A percentile compares a stretch with the other conserved stretches of the same genome.
Evolutionary conservation across 176 grass and related monocot species (phyloP).

Genomic region (Ananas comosus): DNA sequence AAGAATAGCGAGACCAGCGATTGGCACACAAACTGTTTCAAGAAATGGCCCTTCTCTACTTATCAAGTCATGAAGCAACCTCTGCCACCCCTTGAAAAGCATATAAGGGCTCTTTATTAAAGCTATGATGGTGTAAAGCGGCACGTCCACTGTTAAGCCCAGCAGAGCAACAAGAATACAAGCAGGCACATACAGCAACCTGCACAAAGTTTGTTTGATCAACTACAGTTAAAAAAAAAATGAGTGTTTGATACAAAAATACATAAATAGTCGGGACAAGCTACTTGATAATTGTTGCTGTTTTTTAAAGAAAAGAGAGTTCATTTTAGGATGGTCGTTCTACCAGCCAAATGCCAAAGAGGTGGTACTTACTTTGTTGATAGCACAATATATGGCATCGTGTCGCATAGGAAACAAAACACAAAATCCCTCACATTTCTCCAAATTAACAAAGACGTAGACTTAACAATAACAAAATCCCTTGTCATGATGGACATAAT

Average conservation of each 20-base stretch:
- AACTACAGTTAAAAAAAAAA: not conserved
- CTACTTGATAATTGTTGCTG: not conserved
- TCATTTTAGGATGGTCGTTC: no score
- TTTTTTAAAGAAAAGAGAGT: no score
- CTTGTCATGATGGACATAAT: not conserved
- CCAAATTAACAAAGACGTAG: not conserved
- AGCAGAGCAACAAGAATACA: constrained; percentile 52
- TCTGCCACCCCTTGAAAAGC: constrained; percentile 99
- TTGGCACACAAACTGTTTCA: constrained; percentile 74
- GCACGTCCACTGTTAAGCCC: constrained; percentile 67
- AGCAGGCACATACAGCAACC: constrained; percentile 62
- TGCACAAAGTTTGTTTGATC: constrained; percentile 23
- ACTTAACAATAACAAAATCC: not conserved
- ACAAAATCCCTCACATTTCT: not conserved
- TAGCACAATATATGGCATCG: no score
- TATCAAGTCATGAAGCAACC: constrained; percentile 74
- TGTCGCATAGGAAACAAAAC: no score
- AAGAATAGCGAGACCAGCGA: constrained; percentile 79
- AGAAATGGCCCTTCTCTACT: constrained; percentile 81
- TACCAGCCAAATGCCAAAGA: no score
- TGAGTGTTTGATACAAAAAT: not conserved
- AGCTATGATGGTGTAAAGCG: constrained; percentile 71
- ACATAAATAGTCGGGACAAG: not conserved
- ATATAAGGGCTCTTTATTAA: constrained; percentile 93
- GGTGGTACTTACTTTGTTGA: no score